Conservation (phyloP, 306 rosid genomes). For the Begonia loranthoides region DNA sequence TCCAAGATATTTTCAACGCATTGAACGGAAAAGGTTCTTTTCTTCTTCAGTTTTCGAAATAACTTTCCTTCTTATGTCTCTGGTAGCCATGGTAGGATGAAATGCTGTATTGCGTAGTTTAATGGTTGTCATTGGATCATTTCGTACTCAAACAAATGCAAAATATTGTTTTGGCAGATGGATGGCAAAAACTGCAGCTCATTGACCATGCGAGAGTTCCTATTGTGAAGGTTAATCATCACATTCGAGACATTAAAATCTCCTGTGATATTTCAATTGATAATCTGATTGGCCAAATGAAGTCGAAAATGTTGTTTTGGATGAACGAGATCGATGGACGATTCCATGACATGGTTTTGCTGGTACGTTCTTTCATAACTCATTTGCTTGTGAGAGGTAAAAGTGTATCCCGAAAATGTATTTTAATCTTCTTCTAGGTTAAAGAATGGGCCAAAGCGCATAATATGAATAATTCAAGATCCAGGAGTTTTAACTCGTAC, state of each 20-base stretch:
- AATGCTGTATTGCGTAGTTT: not conserved
- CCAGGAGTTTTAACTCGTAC: constrained; percentile 80
- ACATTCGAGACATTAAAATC: constrained; percentile 25
- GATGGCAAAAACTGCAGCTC: constrained; percentile 32
- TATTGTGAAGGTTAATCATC: constrained; percentile 49
- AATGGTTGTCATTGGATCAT: not conserved
- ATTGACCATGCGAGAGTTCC: constrained; percentile 72
- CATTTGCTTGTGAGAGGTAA: constrained; percentile 7
- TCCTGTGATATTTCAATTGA: constrained; percentile 89
- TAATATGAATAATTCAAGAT: constrained; percentile 54
- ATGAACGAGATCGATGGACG: constrained; percentile 58
- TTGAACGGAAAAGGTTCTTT: constrained; percentile 45
- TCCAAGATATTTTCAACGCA: constrained; percentile 34
- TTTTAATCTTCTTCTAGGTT: constrained; percentile 51
- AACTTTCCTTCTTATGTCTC: too few relatives aligned
- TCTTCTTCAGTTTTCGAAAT: not conserved
- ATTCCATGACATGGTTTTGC: constrained; percentile 67
- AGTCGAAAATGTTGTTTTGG: constrained; percentile 67
- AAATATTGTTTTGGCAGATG: constrained; percentile 41
- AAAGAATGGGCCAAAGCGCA: constrained; percentile 96
- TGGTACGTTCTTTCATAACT: constrained; percentile 45
- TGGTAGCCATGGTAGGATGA: constrained; percentile 2
- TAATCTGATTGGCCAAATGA: constrained; percentile 68
- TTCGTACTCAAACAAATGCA: not conserved
- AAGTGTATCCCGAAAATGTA: constrained; percentile 19